Evolutionary conservation across 441 rosid genomes (phyloP), one percentile per base, ranked within the genome.

Genomic region (Populus hybrid): DNA sequence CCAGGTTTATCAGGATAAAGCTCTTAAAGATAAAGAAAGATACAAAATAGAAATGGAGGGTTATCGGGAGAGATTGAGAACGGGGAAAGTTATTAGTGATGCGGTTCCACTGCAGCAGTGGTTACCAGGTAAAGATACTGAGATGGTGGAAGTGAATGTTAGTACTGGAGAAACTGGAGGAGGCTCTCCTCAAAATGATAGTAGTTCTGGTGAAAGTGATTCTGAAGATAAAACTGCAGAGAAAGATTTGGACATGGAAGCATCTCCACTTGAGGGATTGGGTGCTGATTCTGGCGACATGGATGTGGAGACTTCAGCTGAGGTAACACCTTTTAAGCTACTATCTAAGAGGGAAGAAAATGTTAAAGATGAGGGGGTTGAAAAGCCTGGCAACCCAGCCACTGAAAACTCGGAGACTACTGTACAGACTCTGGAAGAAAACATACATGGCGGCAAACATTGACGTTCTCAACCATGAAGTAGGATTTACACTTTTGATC

Each of bases 1-100:
- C 69, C 82, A 94, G 99, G 89, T 94, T 73, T 94, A 94, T 78
- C 96, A 94, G 82, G 96, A 88, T 77, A 90, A 88, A 81, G 99
- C 98, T 8, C 74, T 87, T 67, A 86, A 88, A 82, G 99, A 96
- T 72, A 96, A 91, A 83, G 97, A 96, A 88, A 79, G 99, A 69
- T 96, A 96, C 82, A 84, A 90, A 84, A 57, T 74, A 78, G 98
- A 96, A 86, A 93, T 94, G 99, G 98, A 91, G 81, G 90, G 77
- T 74, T 96, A 96, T 84, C 84, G 86, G 80, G 97, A 91, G 87
- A 90, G 88, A 73, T 82, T 85, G 78, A 92, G 82, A 84, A 84
- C 84, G 0, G 93, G 88, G 28, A 86, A 85, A 83, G 80, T 92
- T 4, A 79, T 91, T 71, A 89, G 94, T 20, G 83, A 89, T 78